phyloP scores from a whole-genome alignment of 768 basidiomycete genomes.

The Jaapia argillacea region DNA sequence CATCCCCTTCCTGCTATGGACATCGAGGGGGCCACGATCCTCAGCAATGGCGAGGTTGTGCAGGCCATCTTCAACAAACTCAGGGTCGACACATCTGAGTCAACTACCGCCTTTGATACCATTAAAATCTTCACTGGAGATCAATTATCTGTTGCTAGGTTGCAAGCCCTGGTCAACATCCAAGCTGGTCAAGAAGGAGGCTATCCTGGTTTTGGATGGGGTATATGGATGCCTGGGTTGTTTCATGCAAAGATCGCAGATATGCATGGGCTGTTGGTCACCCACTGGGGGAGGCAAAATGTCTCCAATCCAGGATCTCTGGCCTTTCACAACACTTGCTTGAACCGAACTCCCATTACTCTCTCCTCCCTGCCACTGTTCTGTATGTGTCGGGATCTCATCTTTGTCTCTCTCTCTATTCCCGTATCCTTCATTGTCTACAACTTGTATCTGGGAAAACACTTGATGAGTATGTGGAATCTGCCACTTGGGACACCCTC shows the following conservation, averaged over 20 bases:
- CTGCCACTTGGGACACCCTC: too few species aligned
- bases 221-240: slow-evolving; percentile 20
- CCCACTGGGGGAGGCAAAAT: slow-evolving; percentile 21
- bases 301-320: slow-evolving; percentile 24
- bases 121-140: slow-evolving; percentile 18
- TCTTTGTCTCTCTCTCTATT: slow-evolving; percentile 25
- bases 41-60: slow-evolving; percentile 25
- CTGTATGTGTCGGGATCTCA: slow-evolving; percentile 23
- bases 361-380: slow-evolving; percentile 25
- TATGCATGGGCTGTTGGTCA: slow-evolving; percentile 18
- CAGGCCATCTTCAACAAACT: slow-evolving; percentile 19
- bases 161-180: slow-evolving; percentile 19
- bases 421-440: slow-evolving; percentile 23
- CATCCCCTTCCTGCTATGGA: slow-evolving; percentile 22
- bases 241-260: slow-evolving; percentile 29
- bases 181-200: slow-evolving; percentile 23
- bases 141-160: slow-evolving; percentile 25
- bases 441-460: slow-evolving; percentile 13
- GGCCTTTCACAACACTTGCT: slow-evolving; percentile 23
- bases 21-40: slow-evolving; percentile 26
- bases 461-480: too few species aligned
- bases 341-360: slow-evolving; percentile 24
- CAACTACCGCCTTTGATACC: slow-evolving; percentile 1
- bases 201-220: slow-evolving; percentile 13
- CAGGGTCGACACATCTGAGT: slow-evolving; percentile 5